Percentiles rank a stretch among this genome's conserved stretches.
Conservation (phyloP, 2,329 filamentous ascomycete species). For the Hypoxylon sp. region DNA sequence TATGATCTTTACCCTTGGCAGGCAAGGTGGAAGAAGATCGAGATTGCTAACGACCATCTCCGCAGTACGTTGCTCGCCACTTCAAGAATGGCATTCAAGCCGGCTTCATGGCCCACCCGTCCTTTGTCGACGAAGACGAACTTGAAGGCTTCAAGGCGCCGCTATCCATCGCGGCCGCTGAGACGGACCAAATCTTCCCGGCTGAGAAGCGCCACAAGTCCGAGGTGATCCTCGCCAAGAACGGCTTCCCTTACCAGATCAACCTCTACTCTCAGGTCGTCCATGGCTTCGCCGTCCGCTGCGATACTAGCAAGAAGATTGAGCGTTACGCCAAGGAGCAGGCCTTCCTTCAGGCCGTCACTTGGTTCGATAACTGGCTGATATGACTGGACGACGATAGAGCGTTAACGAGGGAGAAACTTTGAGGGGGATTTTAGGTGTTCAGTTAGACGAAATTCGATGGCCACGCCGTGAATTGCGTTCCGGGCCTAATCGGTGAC, state of each 20-base stretch:
- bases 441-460: not conserved
- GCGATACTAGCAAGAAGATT: conserved; percentile 70
- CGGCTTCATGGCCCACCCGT: conserved; percentile 83
- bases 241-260: conserved; percentile 78
- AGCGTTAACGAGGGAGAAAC: conserved; percentile 14
- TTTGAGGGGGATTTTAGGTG: conserved; percentile 23
- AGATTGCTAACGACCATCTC: conserved; percentile 17
- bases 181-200: conserved; percentile 77
- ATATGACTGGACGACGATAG: conserved; percentile 37
- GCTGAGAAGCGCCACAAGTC: conserved; percentile 73
- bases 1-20: conserved; percentile 47
- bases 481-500: not conserved
- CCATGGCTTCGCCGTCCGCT: conserved; percentile 83
- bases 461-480: not conserved
- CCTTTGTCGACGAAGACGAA: conserved; percentile 78
- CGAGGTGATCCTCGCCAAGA: conserved; percentile 73
- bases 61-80: conserved; percentile 78
- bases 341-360: conserved; percentile 82
- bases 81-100: conserved; percentile 74
- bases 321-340: conserved; percentile 82
- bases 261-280: conserved; percentile 78
- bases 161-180: conserved; percentile 75
- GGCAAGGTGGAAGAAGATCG: not conserved
- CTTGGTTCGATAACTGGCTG: conserved; percentile 75
- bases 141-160: conserved; percentile 76